Evolutionary conservation across 768 basidiomycete species (phyloP).

Genomic region (Lactarius hengduanensis): DNA sequence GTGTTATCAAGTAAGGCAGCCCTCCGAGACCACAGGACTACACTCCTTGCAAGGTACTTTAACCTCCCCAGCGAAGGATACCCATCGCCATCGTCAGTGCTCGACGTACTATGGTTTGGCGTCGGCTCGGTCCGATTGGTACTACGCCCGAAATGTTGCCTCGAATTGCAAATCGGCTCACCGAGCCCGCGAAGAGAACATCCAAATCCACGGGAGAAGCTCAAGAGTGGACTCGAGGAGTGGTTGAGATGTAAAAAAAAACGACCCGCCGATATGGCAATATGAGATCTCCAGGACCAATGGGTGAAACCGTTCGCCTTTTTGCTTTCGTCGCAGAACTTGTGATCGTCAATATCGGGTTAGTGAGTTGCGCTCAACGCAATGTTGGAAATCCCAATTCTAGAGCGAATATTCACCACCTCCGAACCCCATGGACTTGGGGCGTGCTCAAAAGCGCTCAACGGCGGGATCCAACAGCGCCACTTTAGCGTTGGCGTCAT

Average conservation of each 20-base stretch:
- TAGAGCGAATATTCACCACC: not conserved
- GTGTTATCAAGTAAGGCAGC: not conserved
- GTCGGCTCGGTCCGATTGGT: not conserved
- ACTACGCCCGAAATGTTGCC: not conserved
- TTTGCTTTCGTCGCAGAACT: not conserved
- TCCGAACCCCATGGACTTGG: conserved; percentile 8
- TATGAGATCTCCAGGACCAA: not conserved
- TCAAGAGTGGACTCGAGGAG: not conserved
- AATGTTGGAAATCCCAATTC: not conserved
- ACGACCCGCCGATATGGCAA: conserved; percentile 1
- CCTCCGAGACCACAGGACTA: not conserved
- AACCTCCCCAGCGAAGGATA: not conserved
- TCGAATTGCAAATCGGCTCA: conserved; percentile 8
- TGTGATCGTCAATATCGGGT: not conserved
- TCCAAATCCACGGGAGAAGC: conserved; percentile 16
- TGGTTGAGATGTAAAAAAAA: not conserved
- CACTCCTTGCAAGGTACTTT: not conserved
- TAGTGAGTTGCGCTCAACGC: not conserved
- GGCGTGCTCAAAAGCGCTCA: not conserved
- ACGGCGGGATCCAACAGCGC: not conserved
- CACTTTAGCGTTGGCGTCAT: conserved; percentile 1
- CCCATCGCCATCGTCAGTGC: not conserved
- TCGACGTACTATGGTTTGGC: not conserved
- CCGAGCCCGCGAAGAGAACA: not conserved
- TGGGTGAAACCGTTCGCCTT: not conserved